A percentile compares a stretch with the other conserved stretches of the same genome.
phyloP scores from a whole-genome alignment of 345 rosid species.

The Ricinus communis region DNA sequence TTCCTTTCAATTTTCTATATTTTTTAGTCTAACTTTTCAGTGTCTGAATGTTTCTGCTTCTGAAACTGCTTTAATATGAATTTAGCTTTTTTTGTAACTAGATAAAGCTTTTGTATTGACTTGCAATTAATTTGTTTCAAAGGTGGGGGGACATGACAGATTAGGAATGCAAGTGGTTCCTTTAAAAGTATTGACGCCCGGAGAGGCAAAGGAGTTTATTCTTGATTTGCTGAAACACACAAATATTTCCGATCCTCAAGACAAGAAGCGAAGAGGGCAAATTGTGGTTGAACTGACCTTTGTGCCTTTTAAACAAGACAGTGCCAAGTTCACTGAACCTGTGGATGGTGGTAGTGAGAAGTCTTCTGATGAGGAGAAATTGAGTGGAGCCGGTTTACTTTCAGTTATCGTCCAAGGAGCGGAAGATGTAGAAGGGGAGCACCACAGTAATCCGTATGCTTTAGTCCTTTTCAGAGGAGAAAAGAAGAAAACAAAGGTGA shows the following conservation, averaged over 20 bases:
- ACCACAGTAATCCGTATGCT: slow-evolving; percentile 65
- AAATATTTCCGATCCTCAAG: slow-evolving; percentile 34
- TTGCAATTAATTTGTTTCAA: slow-evolving; percentile 9
- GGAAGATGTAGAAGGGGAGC: slow-evolving; percentile 63
- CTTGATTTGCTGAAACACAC: slow-evolving; percentile 70
- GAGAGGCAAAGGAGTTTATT: slow-evolving; percentile 49
- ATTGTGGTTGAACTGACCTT: slow-evolving; percentile 55
- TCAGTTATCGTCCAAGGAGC: slow-evolving; percentile 60
- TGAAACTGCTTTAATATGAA: neutral
- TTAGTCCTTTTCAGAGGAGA: slow-evolving; percentile 64
- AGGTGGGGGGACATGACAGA: slow-evolving; percentile 76
- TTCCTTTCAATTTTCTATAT: neutral
- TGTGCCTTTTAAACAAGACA: slow-evolving; percentile 66
- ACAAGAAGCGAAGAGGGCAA: slow-evolving; percentile 58
- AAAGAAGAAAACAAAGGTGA: slow-evolving; percentile 69
- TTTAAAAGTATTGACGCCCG: slow-evolving; percentile 43
- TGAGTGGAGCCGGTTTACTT: slow-evolving; percentile 59
- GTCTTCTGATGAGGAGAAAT: slow-evolving; percentile 39
- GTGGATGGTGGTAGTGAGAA: slow-evolving; percentile 24
- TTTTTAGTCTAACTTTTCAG: neutral
- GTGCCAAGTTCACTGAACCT: slow-evolving; percentile 30
- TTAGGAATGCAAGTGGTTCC: slow-evolving; percentile 76
- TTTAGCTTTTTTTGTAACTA: neutral
- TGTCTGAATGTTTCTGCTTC: neutral
- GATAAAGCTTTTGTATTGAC: neutral